Base-by-base conservation (phyloP, 495 filamentous ascomycete species). In the Lineolata rhizophorae region DNA sequence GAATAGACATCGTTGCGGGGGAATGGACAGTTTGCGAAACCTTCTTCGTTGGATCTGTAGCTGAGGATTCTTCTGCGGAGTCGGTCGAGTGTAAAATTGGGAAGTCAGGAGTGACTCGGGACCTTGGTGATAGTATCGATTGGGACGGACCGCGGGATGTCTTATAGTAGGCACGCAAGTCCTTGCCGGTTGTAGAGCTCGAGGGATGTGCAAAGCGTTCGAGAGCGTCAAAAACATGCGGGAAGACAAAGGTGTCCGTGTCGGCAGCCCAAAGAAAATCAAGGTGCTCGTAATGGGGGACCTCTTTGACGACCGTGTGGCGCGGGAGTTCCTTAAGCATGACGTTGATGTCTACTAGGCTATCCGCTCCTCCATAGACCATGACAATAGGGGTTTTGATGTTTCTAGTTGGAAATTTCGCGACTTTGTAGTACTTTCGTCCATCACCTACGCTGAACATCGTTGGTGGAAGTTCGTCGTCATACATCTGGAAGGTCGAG, bases 181-280 rank as follows among this genome's bases (percentile, higher is more conserved):
- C n/a, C n/a, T n/a, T n/a, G n/a, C n/a, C n/a, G n/a, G n/a, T n/a
- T n/a, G n/a, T n/a, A n/a, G n/a, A n/a, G n/a, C n/a, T n/a, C n/a
- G n/a, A n/a, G n/a, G n/a, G n/a, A n/a, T 25, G 22, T 25, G 22
- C 22, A 25, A 6, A 25, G 6, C n/a, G 22, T n/a, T 83, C 70
- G 3, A 97, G 57, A 0, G 85, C 82, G 38, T 85, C 70, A 43
- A 90, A 82, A 9, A 95, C 79, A 52, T 92, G 73, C 6, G 68
- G 75, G 44, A 92, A 92, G 2, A 95, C 85, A 24, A 78, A 63
- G n/a, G 44, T 22, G 30, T 87, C 62, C 8, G 90, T 78, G 44
- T 93, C 78, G 17, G 65, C 53, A 3, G 77, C 85, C 87, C 87
- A 97, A n/a, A 97, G 57, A 47, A 97, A 92, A 50, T 97, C 87